A percentile compares a stretch with the other conserved stretches of the same genome.
Evolutionary conservation across 1,284 basidiomycete species (phyloP).

Genomic region (Stygiomarasmius scandens): DNA sequence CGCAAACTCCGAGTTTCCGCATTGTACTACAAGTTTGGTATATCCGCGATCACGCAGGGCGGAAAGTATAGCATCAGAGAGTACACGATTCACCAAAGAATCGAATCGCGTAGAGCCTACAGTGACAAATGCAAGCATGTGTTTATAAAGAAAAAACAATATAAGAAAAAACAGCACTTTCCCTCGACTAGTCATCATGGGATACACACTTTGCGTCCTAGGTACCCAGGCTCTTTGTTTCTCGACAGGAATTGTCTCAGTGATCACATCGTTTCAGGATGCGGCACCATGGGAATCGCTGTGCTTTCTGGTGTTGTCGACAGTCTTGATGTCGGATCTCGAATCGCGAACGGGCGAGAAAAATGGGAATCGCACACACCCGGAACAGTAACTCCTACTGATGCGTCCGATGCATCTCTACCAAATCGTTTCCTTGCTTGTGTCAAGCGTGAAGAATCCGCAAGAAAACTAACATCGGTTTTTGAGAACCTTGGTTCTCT

Average conservation of each 20-base stretch:
- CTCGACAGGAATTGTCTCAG: neutral
- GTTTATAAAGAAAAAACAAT: neutral
- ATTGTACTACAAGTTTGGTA: slow-evolving; percentile 68
- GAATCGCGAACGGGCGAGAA: slow-evolving; percentile 26
- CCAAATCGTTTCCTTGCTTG: slow-evolving; percentile 90
- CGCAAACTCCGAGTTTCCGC: slow-evolving; percentile 59
- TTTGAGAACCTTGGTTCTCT: slow-evolving; percentile 64
- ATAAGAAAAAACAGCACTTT: neutral
- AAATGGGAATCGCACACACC: slow-evolving; percentile 87
- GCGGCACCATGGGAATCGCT: slow-evolving; percentile 98
- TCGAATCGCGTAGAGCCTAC: slow-evolving; percentile 92
- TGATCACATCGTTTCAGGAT: slow-evolving; percentile 58
- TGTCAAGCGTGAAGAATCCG: slow-evolving; percentile 82
- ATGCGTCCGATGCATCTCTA: slow-evolving; percentile 62
- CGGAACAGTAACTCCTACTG: slow-evolving; percentile 76
- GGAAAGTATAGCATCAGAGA: slow-evolving; percentile 59
- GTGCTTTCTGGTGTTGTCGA: slow-evolving; percentile 90
- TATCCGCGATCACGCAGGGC: slow-evolving; percentile 60
- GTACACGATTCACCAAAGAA: slow-evolving; percentile 64
- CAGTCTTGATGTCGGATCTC: slow-evolving; percentile 60
- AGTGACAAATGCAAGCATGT: slow-evolving; percentile 78
- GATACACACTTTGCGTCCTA: slow-evolving; percentile 64
- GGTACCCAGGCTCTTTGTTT: slow-evolving; percentile 34
- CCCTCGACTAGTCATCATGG: slow-evolving; percentile 40
- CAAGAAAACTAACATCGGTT: slow-evolving; percentile 64